Evolutionary conservation across 208 protist genomes (phyloP).

Genomic region (Leptomonas seymouri): DNA sequence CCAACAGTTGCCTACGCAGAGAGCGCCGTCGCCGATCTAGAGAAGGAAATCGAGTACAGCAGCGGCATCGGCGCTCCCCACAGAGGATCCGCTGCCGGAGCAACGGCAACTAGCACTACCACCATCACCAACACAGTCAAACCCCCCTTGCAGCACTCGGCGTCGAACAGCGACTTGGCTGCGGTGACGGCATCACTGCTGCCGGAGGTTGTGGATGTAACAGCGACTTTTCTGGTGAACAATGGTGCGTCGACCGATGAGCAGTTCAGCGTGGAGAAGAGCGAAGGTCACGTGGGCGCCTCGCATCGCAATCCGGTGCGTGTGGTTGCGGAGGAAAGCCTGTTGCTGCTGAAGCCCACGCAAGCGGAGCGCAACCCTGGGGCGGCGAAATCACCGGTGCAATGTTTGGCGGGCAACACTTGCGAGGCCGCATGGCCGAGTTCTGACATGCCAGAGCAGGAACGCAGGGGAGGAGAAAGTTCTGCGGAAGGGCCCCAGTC

Average conservation of each 20-base stretch:
- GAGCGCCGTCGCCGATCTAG: no score
- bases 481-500: no score
- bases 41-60: neutral
- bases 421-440: neutral
- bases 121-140: constrained; percentile 9
- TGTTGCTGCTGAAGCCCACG: no score
- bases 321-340: no score
- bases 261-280: no score
- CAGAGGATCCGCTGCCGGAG: neutral
- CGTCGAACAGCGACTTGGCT: constrained; percentile 6
- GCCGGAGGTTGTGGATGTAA: constrained; percentile 7
- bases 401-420: neutral
- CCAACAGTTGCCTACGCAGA: neutral
- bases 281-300: neutral
- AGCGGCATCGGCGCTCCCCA: neutral
- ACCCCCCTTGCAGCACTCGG: constrained; percentile 15
- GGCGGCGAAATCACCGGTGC: neutral
- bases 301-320: no score
- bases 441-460: neutral
- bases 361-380: no score
- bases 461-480: neutral
- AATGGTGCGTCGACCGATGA: neutral
- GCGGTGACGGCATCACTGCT: constrained; percentile 16
- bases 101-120: neutral
- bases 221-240: neutral